Percentiles rank a stretch among this genome's conserved stretches.
These are phyloP conservation scores for Furcasterigmium sp. DNA, from an alignment of 2,329 filamentous ascomycete species.

Conservation along the genomic window DNA sequence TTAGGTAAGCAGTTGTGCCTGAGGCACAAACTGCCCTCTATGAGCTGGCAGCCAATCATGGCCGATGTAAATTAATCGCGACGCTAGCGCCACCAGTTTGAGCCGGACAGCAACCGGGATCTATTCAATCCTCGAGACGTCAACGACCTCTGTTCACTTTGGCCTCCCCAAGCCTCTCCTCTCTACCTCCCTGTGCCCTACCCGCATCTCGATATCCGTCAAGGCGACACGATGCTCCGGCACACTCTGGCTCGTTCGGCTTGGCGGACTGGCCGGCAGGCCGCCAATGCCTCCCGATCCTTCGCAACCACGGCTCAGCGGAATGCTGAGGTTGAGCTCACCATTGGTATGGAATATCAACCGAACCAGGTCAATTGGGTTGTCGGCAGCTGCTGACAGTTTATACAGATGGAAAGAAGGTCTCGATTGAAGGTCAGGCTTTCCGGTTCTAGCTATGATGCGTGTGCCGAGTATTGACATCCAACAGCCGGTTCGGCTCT, in stretches of 20 bases:
- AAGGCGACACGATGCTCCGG: slow-evolving; percentile 64
- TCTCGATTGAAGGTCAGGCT: slow-evolving; percentile 82
- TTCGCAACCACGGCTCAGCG: slow-evolving; percentile 78
- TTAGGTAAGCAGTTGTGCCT: slow-evolving; percentile 20
- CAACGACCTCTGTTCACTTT: slow-evolving; percentile 30
- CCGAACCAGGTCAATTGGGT: slow-evolving; percentile 21
- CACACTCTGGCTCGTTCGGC: slow-evolving; percentile 63
- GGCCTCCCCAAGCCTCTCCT: slow-evolving; percentile 17
- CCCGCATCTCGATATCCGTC: slow-evolving; percentile 35
- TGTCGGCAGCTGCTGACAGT: slow-evolving; percentile 22
- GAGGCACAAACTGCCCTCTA: slow-evolving; percentile 23
- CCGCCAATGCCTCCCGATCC: slow-evolving; percentile 60
- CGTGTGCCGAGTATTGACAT: slow-evolving; percentile 12
- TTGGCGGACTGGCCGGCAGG: slow-evolving; percentile 58
- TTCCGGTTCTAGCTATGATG: not conserved
- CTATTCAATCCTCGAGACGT: slow-evolving; percentile 24
- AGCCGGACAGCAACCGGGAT: slow-evolving; percentile 29
- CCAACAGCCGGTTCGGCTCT: slow-evolving; percentile 83
- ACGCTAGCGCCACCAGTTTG: slow-evolving; percentile 33
- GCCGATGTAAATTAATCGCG: slow-evolving; percentile 37
- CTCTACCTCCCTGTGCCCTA: slow-evolving; percentile 29
- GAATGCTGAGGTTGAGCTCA: slow-evolving; percentile 92
- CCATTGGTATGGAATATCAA: slow-evolving; percentile 61
- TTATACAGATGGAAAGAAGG: slow-evolving; percentile 93
- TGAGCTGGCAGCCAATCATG: slow-evolving; percentile 31